A percentile compares a stretch with the other conserved stretches of the same genome.
Conservation (phyloP, 2,329 filamentous ascomycete species). For the Penicillium sp. region DNA sequence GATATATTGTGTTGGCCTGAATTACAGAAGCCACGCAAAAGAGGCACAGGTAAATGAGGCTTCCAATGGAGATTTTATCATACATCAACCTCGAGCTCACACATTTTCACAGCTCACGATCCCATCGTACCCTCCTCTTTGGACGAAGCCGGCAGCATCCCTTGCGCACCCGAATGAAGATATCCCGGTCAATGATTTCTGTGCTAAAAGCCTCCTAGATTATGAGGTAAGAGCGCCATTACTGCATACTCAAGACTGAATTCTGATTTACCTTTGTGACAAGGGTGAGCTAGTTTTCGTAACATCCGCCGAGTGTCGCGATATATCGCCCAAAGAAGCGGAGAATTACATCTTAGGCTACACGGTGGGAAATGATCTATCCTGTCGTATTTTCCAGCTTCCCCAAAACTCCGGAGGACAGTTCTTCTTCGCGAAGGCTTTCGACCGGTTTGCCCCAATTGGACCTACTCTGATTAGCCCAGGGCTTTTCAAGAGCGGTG, state of each 20-base stretch:
- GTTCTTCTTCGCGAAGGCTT: slow-evolving; percentile 46
- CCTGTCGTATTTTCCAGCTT: slow-evolving; percentile 30
- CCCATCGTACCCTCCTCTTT: slow-evolving; percentile 5
- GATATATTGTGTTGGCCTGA: slow-evolving; percentile 12
- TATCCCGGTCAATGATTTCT: slow-evolving; percentile 7
- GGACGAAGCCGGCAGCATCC: slow-evolving; percentile 6
- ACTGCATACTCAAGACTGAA: background rate
- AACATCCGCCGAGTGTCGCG: slow-evolving; percentile 5
- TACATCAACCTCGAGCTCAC: no score
- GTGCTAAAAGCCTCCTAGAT: slow-evolving; percentile 7
- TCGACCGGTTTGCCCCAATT: slow-evolving; percentile 48
- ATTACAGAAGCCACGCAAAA: slow-evolving; percentile 12
- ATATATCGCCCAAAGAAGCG: slow-evolving; percentile 7
- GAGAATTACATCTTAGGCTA: slow-evolving; percentile 12
- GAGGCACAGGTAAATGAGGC: slow-evolving; percentile 3
- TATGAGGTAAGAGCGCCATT: slow-evolving; percentile 2
- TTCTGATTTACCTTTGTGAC: no score
- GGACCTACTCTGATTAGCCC: slow-evolving; percentile 43
- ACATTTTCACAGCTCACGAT: slow-evolving; percentile 6
- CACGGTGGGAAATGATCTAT: slow-evolving; percentile 26
- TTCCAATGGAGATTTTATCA: no score
- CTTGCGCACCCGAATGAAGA: background rate
- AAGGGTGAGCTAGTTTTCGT: slow-evolving; percentile 11
- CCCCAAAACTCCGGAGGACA: slow-evolving; percentile 24
- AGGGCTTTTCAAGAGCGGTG: slow-evolving; percentile 10